phyloP scores from a whole-genome alignment of 1,139 yeast genomes.

The Pichia sp. region DNA sequence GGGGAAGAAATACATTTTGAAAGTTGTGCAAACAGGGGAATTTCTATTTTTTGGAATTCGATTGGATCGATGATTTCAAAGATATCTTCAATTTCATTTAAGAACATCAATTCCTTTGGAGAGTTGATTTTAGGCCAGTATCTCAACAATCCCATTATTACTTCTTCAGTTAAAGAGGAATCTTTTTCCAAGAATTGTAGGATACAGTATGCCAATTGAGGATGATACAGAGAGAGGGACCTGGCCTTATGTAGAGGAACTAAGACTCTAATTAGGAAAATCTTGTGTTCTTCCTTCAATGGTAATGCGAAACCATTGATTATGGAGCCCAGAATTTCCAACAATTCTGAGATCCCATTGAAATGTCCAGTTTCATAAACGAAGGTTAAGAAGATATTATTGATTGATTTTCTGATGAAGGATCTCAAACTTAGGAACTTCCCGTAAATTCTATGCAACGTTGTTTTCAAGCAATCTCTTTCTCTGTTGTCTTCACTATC shows the following conservation, averaged over 20 bases:
- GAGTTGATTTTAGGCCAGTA: constrained; percentile 97
- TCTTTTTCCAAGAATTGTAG: constrained; percentile 96
- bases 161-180: constrained; percentile 88
- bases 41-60: constrained; percentile 87
- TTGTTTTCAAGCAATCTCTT: constrained; percentile 90
- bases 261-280: constrained; percentile 80
- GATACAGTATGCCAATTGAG: constrained; percentile 94
- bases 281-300: constrained; percentile 92
- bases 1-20: constrained; percentile 93
- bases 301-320: constrained; percentile 98
- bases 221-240: constrained; percentile 83
- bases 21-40: constrained; percentile 89
- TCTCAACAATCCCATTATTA: constrained; percentile 83
- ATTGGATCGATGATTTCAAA: constrained; percentile 94
- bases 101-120: constrained; percentile 92
- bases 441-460: constrained; percentile 93
- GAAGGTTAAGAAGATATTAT: constrained; percentile 88
- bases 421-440: constrained; percentile 87
- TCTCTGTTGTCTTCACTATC: constrained; percentile 97
- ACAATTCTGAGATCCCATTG: constrained; percentile 91
- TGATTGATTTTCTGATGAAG: constrained; percentile 85
- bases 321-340: constrained; percentile 92
- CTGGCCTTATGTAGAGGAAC: constrained; percentile 92
- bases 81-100: constrained; percentile 93
- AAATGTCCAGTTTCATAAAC: constrained; percentile 93